Conservation (phyloP, 2,329 filamentous ascomycete species). For the Sclerotinia trifoliorum region DNA sequence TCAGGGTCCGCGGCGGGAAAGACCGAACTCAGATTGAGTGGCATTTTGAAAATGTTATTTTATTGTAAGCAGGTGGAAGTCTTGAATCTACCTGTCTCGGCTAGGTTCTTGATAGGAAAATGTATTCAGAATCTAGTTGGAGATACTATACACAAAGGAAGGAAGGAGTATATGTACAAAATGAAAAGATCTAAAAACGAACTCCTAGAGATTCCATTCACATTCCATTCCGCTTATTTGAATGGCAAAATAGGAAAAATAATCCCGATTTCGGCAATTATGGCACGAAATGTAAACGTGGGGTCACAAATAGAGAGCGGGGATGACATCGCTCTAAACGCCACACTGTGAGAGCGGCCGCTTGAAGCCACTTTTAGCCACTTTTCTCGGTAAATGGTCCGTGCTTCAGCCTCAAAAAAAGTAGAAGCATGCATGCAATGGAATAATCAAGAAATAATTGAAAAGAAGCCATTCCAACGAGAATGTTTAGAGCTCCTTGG, state of each 20-base stretch:
- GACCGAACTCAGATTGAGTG: slow-evolving; percentile 39
- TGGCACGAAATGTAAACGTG: slow-evolving; percentile 5
- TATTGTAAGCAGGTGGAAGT: background rate
- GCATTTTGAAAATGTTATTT: slow-evolving; percentile 31
- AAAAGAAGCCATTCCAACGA: slow-evolving; percentile 23
- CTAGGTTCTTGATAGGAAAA: background rate
- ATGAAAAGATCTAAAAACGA: background rate
- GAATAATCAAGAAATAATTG: slow-evolving; percentile 20
- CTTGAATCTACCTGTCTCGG: background rate
- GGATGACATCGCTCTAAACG: background rate
- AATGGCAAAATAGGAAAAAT: slow-evolving; percentile 4
- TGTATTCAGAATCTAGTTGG: background rate
- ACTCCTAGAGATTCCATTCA: background rate
- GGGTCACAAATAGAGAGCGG: slow-evolving; percentile 13
- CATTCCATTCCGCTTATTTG: background rate
- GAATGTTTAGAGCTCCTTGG: slow-evolving; percentile 48
- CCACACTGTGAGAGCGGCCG: slow-evolving; percentile 4
- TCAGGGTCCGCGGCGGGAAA: slow-evolving; percentile 39
- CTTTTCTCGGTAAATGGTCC: background rate
- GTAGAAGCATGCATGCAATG: background rate
- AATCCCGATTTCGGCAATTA: slow-evolving; percentile 11
- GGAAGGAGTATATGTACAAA: background rate
- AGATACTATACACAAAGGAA: background rate
- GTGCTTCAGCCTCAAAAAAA: slow-evolving; percentile 5
- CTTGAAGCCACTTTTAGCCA: background rate